Evolutionary conservation across 176 grass and related monocot genomes (phyloP), one percentile per base, ranked within the genome.

Genomic region (Triticum aestivum): DNA sequence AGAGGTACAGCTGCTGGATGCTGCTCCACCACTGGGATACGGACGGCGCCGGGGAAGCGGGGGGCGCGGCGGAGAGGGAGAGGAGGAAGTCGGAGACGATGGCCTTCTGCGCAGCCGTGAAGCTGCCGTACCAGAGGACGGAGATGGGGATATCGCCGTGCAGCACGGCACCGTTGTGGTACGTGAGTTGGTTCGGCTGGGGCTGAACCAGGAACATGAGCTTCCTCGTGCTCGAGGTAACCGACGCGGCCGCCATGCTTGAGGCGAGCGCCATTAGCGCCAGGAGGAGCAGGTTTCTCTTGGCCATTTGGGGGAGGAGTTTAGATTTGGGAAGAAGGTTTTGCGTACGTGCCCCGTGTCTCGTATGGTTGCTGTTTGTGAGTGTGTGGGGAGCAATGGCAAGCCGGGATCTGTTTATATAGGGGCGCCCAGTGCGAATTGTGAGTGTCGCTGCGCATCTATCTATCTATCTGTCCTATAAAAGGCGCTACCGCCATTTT

Each of bases 41-140:
- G 0, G 93, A 89, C 4, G 93, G 91, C 37, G 84, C 71, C 2
- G 83, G 74, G 26, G 64, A 38, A 1, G 71, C 64, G 8, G 45
- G 32, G 3, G 35, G 52, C 41, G 24, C 33, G 5, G 83, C 24
- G 17, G 91, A 69, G 65, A 95, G 83, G 26, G 93, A 92, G 34
- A 88, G n/a, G n/a, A 95, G 66, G 71, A 95, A 95, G 79, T 95
- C 93, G 42, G 93, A 89, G 62, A 95, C 63, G 86, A 95, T 84
- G 32, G 93, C 47, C 61, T 92, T 90, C 56, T 95, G 93, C 32
- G 86, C 5, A 8, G 93, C 39, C 17, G 88, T 86, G 90, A 95
- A 95, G 72, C 27, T 68, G 8, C 93, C 93, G 69, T 95, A 95
- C 85, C 88, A 95, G 44, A 95, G 27, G 56, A 95, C 59, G 20